Conservation (phyloP, 164 flowering plant genomes). For the Tetracentron sinense region DNA sequence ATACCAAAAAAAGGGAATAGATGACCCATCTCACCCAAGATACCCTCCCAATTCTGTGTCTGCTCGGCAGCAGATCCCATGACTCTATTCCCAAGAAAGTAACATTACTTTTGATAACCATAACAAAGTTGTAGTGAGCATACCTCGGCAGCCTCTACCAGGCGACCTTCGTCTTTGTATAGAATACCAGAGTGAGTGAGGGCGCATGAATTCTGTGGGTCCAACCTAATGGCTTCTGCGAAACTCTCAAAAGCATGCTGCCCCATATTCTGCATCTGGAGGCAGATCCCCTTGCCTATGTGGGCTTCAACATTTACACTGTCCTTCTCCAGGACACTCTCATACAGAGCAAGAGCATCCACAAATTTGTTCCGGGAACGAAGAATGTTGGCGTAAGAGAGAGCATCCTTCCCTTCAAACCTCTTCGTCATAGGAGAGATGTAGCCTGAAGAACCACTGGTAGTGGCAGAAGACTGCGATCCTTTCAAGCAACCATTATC, state of each 20-base stretch:
- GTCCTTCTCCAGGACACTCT: slow-evolving; percentile 67
- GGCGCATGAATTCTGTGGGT: slow-evolving; percentile 91
- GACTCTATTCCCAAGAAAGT: slow-evolving; percentile 3
- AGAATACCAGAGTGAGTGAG: slow-evolving; percentile 92
- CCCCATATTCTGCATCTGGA: slow-evolving; percentile 86
- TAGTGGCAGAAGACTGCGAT: slow-evolving; percentile 27
- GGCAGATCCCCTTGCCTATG: slow-evolving; percentile 94
- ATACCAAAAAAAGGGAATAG: no score
- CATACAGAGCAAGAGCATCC: slow-evolving; percentile 83
- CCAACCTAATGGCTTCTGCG: slow-evolving; percentile 75
- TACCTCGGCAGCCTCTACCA: slow-evolving; percentile 98
- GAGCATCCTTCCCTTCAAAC: slow-evolving; percentile 73
- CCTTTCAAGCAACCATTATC: slow-evolving; percentile 50
- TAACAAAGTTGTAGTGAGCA: slow-evolving; percentile 4
- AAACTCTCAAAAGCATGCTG: slow-evolving; percentile 85
- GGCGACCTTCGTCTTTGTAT: slow-evolving; percentile 92
- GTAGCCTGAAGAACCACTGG: slow-evolving; percentile 27
- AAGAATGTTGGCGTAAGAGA: slow-evolving; percentile 87
- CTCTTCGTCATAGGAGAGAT: slow-evolving; percentile 33
- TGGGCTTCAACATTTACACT: slow-evolving; percentile 70
- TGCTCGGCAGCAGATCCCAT: no score
- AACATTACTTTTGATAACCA: neutral
- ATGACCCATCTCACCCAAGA: no score
- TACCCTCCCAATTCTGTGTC: no score
- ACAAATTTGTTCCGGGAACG: slow-evolving; percentile 89